Evolutionary conservation across 202 grass and related monocot genomes (phyloP), one percentile per base, ranked within the genome.

Genomic region (Digitaria exilis): DNA sequence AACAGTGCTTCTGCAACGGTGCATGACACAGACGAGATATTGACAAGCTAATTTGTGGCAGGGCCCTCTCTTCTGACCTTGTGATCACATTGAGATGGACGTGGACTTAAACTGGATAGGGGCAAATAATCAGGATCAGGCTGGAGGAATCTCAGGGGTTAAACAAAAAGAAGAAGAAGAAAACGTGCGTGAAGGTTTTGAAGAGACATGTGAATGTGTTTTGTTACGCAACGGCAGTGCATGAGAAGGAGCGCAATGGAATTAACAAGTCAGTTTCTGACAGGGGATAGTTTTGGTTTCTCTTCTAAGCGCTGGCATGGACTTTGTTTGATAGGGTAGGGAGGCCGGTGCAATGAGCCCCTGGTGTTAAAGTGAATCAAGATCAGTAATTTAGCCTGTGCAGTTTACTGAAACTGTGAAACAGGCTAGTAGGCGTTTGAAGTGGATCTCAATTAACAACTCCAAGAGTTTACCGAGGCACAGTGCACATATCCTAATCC

Each of bases 1-100:
- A 63, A 78, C 86, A 73, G 86, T 83, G 46, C 31, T 5, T 32
- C 37, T 39, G 84, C 14, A 16, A 26, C 7, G 12, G 67, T 49
- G 78, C 30, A 14, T 17, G 15, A 11, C 28, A 39, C 7, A 4
- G 21, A 58, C 14, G 70, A 48, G 17, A 6, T 1, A 25, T 67
- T 51, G 78, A 62, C 71, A 32, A n/a, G 46, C 31, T 43, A 34
- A 16, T 77, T 14, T 64, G 31, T 76, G 64, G 44, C 18, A 52
- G 10, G 32, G 44, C 15, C 32, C 48, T 55, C 14, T 31, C 6
- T 17, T 51, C 59, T 66, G 45, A 35, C 11, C 16, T 51, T 39
- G 18, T 65, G 58, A 22, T 25, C 1, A 3, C 22, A 7, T 22
- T 34, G 44, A 17, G n/a, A n/a, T n/a, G n/a, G n/a, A n/a, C 5